Percentiles rank a stretch among this genome's conserved stretches.
Evolutionary conservation across 306 rosid genomes (phyloP).

Genomic region (Vigna hirtella): DNA sequence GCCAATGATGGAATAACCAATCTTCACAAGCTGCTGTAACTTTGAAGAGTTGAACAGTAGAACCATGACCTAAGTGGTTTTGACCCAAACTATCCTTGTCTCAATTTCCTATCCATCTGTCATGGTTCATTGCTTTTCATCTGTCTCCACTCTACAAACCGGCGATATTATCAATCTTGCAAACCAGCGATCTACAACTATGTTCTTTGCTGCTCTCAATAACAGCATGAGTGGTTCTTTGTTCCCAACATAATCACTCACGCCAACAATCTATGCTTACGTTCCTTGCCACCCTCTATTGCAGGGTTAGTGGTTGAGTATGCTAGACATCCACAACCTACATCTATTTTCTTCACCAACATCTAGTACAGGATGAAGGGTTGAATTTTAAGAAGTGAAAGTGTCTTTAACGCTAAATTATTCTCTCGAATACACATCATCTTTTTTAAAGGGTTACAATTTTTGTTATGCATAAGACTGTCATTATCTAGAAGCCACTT

Average conservation of each 20-base stretch:
- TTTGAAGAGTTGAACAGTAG: neutral
- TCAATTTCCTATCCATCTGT: neutral
- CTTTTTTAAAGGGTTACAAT: neutral
- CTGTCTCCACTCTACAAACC: neutral
- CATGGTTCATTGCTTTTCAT: slow-evolving; percentile 1
- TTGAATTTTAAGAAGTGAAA: neutral
- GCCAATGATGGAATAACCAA: neutral
- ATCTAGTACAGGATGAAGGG: neutral
- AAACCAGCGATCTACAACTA: neutral
- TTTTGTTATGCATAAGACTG: neutral
- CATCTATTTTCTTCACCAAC: neutral
- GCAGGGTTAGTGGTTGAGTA: neutral
- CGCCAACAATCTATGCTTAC: neutral
- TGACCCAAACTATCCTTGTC: neutral
- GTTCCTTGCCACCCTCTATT: neutral
- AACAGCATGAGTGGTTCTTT: neutral
- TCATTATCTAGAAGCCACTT: neutral
- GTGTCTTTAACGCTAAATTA: neutral
- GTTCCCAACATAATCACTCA: neutral
- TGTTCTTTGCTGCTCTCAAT: neutral
- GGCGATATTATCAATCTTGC: neutral
- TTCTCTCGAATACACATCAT: neutral
- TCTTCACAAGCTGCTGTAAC: neutral
- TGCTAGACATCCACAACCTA: neutral
- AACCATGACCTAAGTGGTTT: neutral